Base-by-base conservation (phyloP, 495 filamentous ascomycete species). In the Chaetomidium leptoderma region DNA sequence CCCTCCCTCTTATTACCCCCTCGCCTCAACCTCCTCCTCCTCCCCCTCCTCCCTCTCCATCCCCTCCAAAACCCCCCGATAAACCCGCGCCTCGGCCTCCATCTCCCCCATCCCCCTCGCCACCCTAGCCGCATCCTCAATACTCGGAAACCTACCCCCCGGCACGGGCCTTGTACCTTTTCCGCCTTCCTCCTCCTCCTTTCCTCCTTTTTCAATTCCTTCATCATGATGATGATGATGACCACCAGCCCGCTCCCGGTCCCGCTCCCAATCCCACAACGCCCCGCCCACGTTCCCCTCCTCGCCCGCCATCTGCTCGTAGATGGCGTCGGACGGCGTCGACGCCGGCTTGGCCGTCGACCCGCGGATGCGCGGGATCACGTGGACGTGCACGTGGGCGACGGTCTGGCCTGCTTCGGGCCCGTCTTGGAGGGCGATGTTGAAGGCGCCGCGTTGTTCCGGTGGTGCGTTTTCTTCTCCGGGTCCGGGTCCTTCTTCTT, bases 371-470 rank as follows among this genome's bases (percentile, higher is more conserved):
- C 93, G 75, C 23, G 93, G 93, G 52, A 98, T 97, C 33, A 97
- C 83, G 75, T 98, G 95, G 47, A 88, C 85, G 73, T 98, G 95
- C 14, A 97, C 84, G 74, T 98, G 93, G 10, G 87, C 76, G 23
- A 98, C 91, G 26, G 82, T 84, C 78, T 98, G 93, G 0, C 93
- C 93, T 1, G 95, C 90, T 60, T 89, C 88, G 26, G 70, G 71
- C 10, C 93, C 93, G 74, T 98, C 93, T 66, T 98, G 93, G 16
- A 98, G 79, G 0, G 93, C 92, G 51, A 98, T 87, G 71, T 97
- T 98, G 66, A 97, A 82, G 66, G 81, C 85, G 4, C 83, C 80
- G 30, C 5, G 6, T 36, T n/a, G 27, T 21, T 29, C 33, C 21
- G 35, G 10, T 36, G 47, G 14, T n/a, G 23, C 60, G n/a, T n/a